Base-by-base conservation (phyloP, 371 early-diverging fungal genomes). In the Fennellomyces sp. region DNA sequence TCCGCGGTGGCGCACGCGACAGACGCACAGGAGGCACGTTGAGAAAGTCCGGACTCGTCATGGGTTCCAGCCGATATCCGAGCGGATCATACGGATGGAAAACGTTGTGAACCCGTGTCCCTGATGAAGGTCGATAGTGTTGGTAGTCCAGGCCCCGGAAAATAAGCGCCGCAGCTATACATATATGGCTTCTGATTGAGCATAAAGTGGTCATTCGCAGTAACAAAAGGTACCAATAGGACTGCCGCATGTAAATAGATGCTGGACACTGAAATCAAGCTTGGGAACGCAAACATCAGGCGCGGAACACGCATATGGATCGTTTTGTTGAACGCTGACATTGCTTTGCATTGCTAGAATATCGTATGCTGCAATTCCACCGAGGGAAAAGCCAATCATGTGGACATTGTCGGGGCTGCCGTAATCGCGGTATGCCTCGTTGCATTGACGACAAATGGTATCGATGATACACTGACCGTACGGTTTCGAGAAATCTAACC, bases 31-130 rank as follows among this genome's bases (percentile, higher is more conserved):
- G 88, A 5, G 83, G 73, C 36, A 87, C 68, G 12, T 73, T 73
- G 13, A 73, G 68, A 66, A 82, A 88, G 17, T 69, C 60, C 2
- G 75, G 36, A 56, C 88, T 80, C n/a, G 83, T 64, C 63, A 89
- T 66, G 0, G 91, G 88, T 52, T 90, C 91, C 31, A 85, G 56
- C 13, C 91, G 76, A 61, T 90, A 90, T 0, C 86, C 87, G n/a
- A 88, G 62, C 0, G 88, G 88, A 56, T 88, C 91, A 58, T 84
- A 87, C 2, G 89, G 81, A 59, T 88, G 84, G 63, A 88, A 90
- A 25, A 90, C 65, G 66, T 88, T 89, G 64, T 76, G 80, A 56
- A 81, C 78, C 30, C 70, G 63, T 5, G 82, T 85, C 33, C 74
- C 75, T 17, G 64, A 61, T 11, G 87, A 86, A 10, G 86, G 82